These are phyloP conservation scores for Flaveria ramosissima DNA, from an alignment of 129 eudicot genomes.

Conservation along the genomic window DNA sequence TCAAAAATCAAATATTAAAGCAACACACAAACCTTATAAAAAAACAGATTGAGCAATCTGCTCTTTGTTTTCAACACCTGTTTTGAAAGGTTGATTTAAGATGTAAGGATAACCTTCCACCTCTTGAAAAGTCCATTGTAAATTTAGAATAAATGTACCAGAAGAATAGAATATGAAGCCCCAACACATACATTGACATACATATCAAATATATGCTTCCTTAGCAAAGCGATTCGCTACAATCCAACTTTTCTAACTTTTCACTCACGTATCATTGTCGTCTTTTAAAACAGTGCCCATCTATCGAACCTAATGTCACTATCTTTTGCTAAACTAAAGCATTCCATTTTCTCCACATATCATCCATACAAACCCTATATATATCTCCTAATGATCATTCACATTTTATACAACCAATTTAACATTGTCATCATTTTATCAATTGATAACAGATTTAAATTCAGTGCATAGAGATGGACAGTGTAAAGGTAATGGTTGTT, in stretches of 20 bases:
- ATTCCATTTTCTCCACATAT: slow-evolving; percentile 35
- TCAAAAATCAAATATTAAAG: no score
- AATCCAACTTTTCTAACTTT: slow-evolving; percentile 19
- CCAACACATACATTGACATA: slow-evolving; percentile 4
- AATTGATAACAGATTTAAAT: neutral
- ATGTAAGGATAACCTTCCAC: neutral
- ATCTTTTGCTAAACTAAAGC: slow-evolving; percentile 20
- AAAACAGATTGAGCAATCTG: no score
- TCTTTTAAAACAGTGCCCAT: slow-evolving; percentile 16
- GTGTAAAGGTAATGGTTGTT: slow-evolving; percentile 52
- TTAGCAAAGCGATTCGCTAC: slow-evolving; percentile 20
- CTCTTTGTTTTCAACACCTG: no score
- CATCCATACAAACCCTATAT: slow-evolving; percentile 27
- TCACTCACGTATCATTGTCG: neutral
- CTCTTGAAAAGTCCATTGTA: slow-evolving; percentile 15
- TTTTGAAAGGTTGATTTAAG: neutral
- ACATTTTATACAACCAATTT: slow-evolving; percentile 22
- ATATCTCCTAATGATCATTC: slow-evolving; percentile 18
- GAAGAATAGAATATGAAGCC: slow-evolving; percentile 21
- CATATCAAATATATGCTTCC: slow-evolving; percentile 21
- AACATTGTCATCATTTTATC: neutral
- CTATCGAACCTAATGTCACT: slow-evolving; percentile 19
- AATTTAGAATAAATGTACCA: neutral
- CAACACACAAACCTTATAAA: no score
- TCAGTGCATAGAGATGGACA: slow-evolving; percentile 44